Conservation (phyloP, 495 filamentous ascomycete genomes). For the Penicillium soppii region DNA sequence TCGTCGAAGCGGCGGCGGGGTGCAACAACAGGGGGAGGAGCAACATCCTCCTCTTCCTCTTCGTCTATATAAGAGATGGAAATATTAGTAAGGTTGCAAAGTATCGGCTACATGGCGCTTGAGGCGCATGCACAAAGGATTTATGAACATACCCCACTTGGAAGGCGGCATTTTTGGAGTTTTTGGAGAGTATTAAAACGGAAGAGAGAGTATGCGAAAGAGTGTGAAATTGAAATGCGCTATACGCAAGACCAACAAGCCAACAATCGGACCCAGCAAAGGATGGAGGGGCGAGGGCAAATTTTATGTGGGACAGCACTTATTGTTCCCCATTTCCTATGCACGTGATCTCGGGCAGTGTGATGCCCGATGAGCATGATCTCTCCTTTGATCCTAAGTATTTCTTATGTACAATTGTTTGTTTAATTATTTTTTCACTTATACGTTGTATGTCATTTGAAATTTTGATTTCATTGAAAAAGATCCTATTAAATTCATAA, state of each 20-base stretch:
- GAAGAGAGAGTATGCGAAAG: constrained; percentile 11
- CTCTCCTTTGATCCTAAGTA: background rate
- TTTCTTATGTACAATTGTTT: background rate
- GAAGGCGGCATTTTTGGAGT: constrained; percentile 46
- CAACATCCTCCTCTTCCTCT: constrained; percentile 64
- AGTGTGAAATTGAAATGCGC: constrained; percentile 10
- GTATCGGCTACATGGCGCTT: background rate
- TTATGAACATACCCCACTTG: constrained; percentile 51
- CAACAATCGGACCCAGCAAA: constrained; percentile 24
- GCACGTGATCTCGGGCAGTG: constrained; percentile 23
- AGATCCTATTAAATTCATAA: constrained; percentile 37
- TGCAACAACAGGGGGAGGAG: constrained; percentile 60
- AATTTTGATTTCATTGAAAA: constrained; percentile 25
- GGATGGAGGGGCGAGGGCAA: constrained; percentile 27
- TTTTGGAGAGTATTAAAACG: constrained; percentile 13
- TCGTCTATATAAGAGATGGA: constrained; percentile 53
- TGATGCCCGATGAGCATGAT: constrained; percentile 24
- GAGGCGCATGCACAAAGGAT: constrained; percentile 10
- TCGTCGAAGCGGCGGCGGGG: constrained; percentile 77
- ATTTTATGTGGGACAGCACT: constrained; percentile 36
- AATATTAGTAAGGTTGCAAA: constrained; percentile 12
- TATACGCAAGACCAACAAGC: constrained; percentile 20
- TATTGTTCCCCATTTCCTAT: constrained; percentile 19
- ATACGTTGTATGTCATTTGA: background rate
- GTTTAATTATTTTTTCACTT: background rate